phyloP scores from a whole-genome alignment of 2,329 filamentous ascomycete genomes.

The Podosphaera aphanis region DNA sequence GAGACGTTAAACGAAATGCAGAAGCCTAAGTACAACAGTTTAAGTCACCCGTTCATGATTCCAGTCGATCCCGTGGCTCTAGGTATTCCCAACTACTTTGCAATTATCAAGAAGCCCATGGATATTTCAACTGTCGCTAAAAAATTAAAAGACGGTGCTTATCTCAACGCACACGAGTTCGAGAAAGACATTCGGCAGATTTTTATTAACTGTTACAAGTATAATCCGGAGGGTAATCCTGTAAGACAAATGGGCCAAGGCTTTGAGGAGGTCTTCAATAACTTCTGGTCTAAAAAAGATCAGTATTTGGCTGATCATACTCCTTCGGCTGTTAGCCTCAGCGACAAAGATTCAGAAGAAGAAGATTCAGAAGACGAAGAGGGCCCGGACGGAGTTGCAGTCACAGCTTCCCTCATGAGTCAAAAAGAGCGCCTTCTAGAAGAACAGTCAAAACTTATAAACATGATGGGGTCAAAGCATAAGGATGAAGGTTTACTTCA shows the following conservation, averaged over 20 bases:
- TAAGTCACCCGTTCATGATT: slow-evolving; percentile 52
- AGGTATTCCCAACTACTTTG: slow-evolving; percentile 82
- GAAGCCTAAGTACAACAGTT: slow-evolving; percentile 42
- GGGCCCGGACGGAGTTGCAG: slow-evolving; percentile 25
- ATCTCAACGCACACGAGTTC: slow-evolving; percentile 64
- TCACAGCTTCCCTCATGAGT: slow-evolving; percentile 19
- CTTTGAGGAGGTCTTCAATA: slow-evolving; percentile 52
- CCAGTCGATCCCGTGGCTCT: slow-evolving; percentile 86
- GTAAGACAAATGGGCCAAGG: slow-evolving; percentile 50
- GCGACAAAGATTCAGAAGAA: slow-evolving; percentile 41
- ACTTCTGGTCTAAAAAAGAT: slow-evolving; percentile 55
- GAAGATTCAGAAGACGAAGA: slow-evolving; percentile 48
- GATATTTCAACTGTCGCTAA: slow-evolving; percentile 61
- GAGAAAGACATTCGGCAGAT: slow-evolving; percentile 64
- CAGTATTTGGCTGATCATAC: slow-evolving; percentile 60
- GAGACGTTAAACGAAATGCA: slow-evolving; percentile 56
- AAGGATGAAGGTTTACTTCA: slow-evolving; percentile 24
- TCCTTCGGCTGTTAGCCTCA: slow-evolving; percentile 37
- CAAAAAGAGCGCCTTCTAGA: slow-evolving; percentile 27
- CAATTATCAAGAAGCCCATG: slow-evolving; percentile 92
- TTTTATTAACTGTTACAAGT: slow-evolving; percentile 73
- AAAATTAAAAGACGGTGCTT: slow-evolving; percentile 58
- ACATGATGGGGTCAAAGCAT: slow-evolving; percentile 25
- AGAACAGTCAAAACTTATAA: slow-evolving; percentile 35
- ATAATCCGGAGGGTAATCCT: slow-evolving; percentile 61